Percentiles rank a stretch among this genome's conserved stretches.
These are phyloP conservation scores for Haberlea rhodopensis DNA, from an alignment of 257 asterid species.

Conservation along the genomic window DNA sequence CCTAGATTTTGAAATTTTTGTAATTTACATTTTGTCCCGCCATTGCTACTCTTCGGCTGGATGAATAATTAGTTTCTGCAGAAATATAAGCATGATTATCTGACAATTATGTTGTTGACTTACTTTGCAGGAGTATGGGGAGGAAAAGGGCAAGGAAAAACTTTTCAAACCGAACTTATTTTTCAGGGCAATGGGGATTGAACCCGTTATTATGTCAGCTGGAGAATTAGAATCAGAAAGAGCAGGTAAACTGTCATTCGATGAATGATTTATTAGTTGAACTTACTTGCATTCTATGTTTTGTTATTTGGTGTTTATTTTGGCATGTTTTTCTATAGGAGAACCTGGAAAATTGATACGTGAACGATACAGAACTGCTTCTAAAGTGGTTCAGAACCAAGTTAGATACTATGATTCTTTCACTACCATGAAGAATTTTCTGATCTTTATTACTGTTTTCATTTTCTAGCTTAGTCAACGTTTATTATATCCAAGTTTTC, in stretches of 20 bases:
- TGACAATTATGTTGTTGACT: conserved; percentile 8
- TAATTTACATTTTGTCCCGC: background rate
- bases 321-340: conserved; percentile 48
- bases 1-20: background rate
- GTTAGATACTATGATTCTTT: conserved; percentile 79
- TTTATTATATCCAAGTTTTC: conserved; percentile 7
- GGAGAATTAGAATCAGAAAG: conserved; percentile 97
- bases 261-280: background rate
- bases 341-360: conserved; percentile 97
- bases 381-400: conserved; percentile 98
- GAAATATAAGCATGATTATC: background rate
- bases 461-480: background rate
- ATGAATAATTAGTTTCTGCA: background rate
- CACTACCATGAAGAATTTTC: conserved; percentile 41
- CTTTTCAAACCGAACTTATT: conserved; percentile 92
- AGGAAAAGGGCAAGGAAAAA: conserved; percentile 94
- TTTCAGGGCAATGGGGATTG: conserved; percentile 87
- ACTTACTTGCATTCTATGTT: background rate
- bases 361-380: conserved; percentile 97
- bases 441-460: background rate
- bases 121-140: conserved; percentile 79
- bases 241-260: conserved; percentile 57
- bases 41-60: background rate
- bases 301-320: conserved; percentile 19
- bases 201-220: conserved; percentile 91